phyloP scores from a whole-genome alignment of 2,329 filamentous ascomycete genomes.

The Fusarium sp. region DNA sequence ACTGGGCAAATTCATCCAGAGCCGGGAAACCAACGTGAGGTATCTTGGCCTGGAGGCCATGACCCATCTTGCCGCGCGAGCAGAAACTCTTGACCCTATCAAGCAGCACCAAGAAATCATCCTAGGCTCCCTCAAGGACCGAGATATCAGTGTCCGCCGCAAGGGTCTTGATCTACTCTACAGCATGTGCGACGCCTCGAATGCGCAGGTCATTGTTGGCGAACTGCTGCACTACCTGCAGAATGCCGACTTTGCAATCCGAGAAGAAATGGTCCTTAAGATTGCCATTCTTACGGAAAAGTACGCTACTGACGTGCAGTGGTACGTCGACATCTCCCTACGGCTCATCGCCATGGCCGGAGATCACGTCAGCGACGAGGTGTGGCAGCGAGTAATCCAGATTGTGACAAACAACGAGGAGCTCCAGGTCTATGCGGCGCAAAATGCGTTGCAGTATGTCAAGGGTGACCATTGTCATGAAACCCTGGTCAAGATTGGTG shows the following conservation, averaged over 20 bases:
- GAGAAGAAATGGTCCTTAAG: constrained; percentile 99
- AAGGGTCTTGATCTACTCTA: constrained; percentile 97
- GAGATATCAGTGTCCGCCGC: constrained; percentile 95
- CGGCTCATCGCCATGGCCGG: constrained; percentile 95
- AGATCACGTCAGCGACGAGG: constrained; percentile 98
- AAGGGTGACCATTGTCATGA: constrained; percentile 96
- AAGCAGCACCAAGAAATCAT: constrained; percentile 99
- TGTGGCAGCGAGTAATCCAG: constrained; percentile 98
- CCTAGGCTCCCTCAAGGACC: constrained; percentile 90
- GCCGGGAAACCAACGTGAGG: constrained; percentile 94
- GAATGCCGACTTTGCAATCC: constrained; percentile 95
- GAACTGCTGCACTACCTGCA: constrained; percentile 95
- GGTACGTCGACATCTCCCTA: constrained; percentile 98
- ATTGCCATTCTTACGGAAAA: constrained; percentile 99
- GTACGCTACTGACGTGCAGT: constrained; percentile 97
- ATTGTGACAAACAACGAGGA: constrained; percentile 99
- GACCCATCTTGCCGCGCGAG: constrained; percentile 94
- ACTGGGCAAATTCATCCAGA: constrained; percentile 95
- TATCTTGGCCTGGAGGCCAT: constrained; percentile 97
- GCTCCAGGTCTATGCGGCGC: constrained; percentile 94
- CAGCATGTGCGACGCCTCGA: constrained; percentile 99
- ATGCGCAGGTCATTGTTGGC: constrained; percentile 91
- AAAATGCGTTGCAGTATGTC: constrained; percentile 91
- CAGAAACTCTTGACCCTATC: constrained; percentile 95
- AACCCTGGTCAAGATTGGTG: constrained; percentile 96